These are phyloP conservation scores for Chlamydomonas schloesseri DNA, from an alignment of 139 green algal species.

Conservation along the genomic window DNA sequence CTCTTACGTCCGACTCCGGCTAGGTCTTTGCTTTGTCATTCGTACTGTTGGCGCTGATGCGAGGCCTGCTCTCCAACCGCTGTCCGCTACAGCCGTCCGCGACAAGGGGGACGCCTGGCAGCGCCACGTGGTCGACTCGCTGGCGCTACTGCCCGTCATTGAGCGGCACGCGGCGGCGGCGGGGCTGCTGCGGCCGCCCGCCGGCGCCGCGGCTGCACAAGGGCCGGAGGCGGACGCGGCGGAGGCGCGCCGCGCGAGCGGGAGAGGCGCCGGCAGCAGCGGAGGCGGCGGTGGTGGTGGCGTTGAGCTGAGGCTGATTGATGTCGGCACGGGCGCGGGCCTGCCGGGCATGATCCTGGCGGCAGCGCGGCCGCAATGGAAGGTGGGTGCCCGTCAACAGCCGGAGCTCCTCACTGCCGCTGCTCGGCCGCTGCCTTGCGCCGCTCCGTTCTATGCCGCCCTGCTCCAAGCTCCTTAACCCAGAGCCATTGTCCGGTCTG, in stretches of 20 bases:
- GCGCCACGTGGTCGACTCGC: conserved; percentile 82
- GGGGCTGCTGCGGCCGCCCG: neutral
- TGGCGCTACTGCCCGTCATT: conserved; percentile 84
- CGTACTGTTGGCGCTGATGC: no score
- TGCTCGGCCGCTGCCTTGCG: no score
- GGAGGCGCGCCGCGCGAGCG: neutral
- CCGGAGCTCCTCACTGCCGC: no score
- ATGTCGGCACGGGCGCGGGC: conserved; percentile 92
- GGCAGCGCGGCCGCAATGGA: conserved; percentile 79
- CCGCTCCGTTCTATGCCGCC: no score
- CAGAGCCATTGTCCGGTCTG: no score
- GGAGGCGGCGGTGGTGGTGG: neutral
- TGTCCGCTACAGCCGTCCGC: conserved; percentile 75
- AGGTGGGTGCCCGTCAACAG: conserved; percentile 52
- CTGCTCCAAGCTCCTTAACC: no score
- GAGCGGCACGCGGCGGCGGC: conserved; percentile 41
- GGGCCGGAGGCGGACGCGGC: neutral
- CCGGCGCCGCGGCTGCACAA: neutral
- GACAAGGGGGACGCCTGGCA: conserved; percentile 68
- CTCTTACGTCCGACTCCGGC: no score
- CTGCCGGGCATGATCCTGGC: conserved; percentile 91
- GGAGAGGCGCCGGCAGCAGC: conserved; percentile 7
- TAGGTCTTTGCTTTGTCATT: no score
- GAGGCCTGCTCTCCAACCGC: no score
- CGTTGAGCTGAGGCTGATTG: conserved; percentile 69